Base-by-base conservation (phyloP, 1,284 basidiomycete genomes). In the Ceratobasidium theobromae region DNA sequence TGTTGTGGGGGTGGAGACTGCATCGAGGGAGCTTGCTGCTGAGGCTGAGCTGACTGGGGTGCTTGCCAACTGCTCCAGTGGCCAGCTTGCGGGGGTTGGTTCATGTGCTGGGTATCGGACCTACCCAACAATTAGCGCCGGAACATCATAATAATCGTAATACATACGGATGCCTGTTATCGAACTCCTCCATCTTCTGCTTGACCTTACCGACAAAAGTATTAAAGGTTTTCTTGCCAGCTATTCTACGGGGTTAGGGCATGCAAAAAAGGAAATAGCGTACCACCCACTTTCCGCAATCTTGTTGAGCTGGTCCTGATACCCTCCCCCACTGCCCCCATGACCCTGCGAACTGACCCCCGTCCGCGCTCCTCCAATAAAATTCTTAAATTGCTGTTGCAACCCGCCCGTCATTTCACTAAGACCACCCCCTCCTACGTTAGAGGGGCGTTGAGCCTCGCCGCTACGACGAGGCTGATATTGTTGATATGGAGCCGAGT, bases 121-220 rank as follows among this genome's bases (percentile, higher is more conserved):
- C 60, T 64, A 28, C 16, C 12, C 6, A 40, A 6, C 12, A 49
- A 30, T 32, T 27, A 27, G 32, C 14, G 38, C 9, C 2, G 14
- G 5, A 35, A 32, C 4, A 21, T 51, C 6, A 25, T 8, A 11
- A 30, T 21, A 12, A 53, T 12, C 9, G 12, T 4, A 43, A 23
- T 11, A 53, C 60, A 16, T 32, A 64, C 60, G 48, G 60, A 33
- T 64, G 25, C 25, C 64, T 32, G 23, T 64, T 68, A 40, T 91
- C 88, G 68, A 85, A 84, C 71, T 91, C 90, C 72, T 87, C 85
- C 70, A 91, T 85, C 80, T 91, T 91, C 8, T 88, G 84, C 72
- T 85, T 90, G 52, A 90, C 87, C 73, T 87, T 91, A 32, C 83
- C 84, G 51, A 91, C 79, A 32, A 92, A 75, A 9, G 79, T 82